phyloP scores from a whole-genome alignment of 2,329 filamentous ascomycete genomes.

The Xylogone sp. region DNA sequence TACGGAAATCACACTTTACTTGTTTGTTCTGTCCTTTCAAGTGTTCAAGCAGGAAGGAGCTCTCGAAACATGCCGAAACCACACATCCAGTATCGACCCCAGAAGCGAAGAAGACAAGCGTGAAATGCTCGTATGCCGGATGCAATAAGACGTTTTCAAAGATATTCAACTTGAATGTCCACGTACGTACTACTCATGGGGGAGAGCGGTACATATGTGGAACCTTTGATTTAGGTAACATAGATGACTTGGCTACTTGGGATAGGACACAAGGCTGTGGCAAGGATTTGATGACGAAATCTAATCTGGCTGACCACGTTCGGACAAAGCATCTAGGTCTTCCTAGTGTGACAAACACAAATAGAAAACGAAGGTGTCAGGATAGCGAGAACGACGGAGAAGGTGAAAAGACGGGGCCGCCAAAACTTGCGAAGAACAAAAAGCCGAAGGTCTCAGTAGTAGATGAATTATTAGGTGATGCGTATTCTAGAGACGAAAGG shows the following conservation, averaged over 20 bases:
- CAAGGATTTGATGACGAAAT: constrained; percentile 71
- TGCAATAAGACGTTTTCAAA: constrained; percentile 79
- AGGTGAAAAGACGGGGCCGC: constrained; percentile 11
- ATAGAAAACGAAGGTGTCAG: constrained; percentile 27
- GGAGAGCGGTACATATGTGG: constrained; percentile 79
- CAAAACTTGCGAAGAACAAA: constrained; percentile 6
- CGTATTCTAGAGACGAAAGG: constrained; percentile 43
- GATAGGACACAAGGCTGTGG: constrained; percentile 66
- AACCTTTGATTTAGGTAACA: constrained; percentile 54
- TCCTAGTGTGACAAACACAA: constrained; percentile 34
- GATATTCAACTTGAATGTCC: constrained; percentile 76
- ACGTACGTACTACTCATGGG: constrained; percentile 74
- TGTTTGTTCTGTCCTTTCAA: constrained; percentile 72
- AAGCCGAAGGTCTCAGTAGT: constrained; percentile 25
- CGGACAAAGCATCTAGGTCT: constrained; percentile 75
- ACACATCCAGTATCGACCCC: constrained; percentile 60
- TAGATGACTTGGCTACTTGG: constrained; percentile 61
- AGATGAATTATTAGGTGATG: constrained; percentile 50
- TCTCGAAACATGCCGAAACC: constrained; percentile 75
- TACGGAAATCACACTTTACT: constrained; percentile 67
- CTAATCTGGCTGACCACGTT: constrained; percentile 78
- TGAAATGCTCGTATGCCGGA: constrained; percentile 61
- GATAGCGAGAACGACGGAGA: constrained; percentile 32
- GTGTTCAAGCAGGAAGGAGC: constrained; percentile 62
- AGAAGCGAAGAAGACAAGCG: constrained; percentile 56